Base-by-base conservation (phyloP, 306 rosid species). In the Citrullus mucosospermus region DNA sequence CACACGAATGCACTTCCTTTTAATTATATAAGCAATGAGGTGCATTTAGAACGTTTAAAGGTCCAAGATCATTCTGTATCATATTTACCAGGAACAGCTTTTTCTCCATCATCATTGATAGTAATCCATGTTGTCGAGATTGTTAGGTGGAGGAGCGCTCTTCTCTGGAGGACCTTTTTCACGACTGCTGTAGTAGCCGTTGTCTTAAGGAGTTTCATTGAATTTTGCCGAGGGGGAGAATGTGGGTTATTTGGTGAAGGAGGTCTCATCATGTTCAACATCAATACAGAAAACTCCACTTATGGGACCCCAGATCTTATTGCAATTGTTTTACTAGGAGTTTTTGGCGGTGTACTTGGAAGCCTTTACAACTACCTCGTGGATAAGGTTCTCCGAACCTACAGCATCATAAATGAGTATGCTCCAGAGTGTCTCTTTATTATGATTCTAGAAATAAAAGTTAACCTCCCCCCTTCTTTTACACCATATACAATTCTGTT, bases 191-290 rank as follows among this genome's bases (percentile, higher is more conserved):
- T 92, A 44, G 97, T 92, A 38, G 95, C 93, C 22, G 91, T 92
- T 51, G 91, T 90, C 78, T 82, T 92, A 57, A 88, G 91, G 86
- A 63, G 82, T 80, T 83, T 87, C 85, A 83, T 85, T 9, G 87
- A 80, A 6, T 68, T 87, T 72, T 92, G 97, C 65, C 85, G 77
- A 46, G 88, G 82, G 1, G 93, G 88, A 77, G 41, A 32, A 15
- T 93, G 96, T 80, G 96, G 98, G 48, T 84, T 91, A 59, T 93
- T 90, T 68, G 97, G 96, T 69, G 93, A 90, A 88, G 97, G 95
- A 39, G 97, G 95, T 58, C 85, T 92, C 70, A 88, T 90, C 25
- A 75, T 93, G 96, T 92, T 86, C 68, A 87, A 88, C 41, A 92
- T 90, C 70, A 82, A 81, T 79, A 82, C 91, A n/a, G 85, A 85